A percentile compares a stretch with the other conserved stretches of the same genome.
Conservation (phyloP, 352 stramenopile species). For the Phytophthora ramorum region DNA sequence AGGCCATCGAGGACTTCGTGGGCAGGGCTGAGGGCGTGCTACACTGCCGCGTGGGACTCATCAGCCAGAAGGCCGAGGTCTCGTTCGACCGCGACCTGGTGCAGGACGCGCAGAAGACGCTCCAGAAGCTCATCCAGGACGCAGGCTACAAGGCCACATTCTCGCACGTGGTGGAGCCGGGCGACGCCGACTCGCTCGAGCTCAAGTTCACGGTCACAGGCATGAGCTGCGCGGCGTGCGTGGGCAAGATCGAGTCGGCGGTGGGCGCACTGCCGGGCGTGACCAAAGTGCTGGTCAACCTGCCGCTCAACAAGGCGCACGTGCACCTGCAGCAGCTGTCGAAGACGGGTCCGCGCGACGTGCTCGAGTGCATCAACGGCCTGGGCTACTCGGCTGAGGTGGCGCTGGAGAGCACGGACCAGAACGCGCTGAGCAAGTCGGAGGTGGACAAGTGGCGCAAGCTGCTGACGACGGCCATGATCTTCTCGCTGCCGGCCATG, state of each 20-base stretch:
- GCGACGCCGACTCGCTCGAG: constrained; percentile 81
- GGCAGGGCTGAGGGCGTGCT: constrained; percentile 67
- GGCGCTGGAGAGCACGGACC: constrained; percentile 57
- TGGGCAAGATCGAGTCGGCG: constrained; percentile 70
- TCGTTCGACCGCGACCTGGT: constrained; percentile 80
- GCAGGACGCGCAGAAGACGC: constrained; percentile 47
- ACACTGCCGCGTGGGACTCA: constrained; percentile 83
- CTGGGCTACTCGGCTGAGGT: constrained; percentile 74
- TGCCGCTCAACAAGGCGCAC: constrained; percentile 70
- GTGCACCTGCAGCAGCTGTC: constrained; percentile 86
- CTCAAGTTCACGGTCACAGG: constrained; percentile 80
- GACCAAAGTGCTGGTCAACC: constrained; percentile 70
- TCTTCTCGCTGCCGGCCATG: constrained; percentile 87
- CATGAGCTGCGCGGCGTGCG: constrained; percentile 69
- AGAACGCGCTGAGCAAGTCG: constrained; percentile 69
- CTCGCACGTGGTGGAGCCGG: constrained; percentile 76
- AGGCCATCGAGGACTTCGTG: constrained; percentile 86
- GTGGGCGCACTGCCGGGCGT: constrained; percentile 77
- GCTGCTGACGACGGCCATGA: constrained; percentile 72
- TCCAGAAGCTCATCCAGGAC: constrained; percentile 67
- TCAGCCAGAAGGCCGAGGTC: constrained; percentile 88
- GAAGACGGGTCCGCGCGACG: constrained; percentile 69
- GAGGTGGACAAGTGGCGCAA: constrained; percentile 82
- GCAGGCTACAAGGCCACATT: constrained; percentile 58
- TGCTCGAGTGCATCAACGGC: constrained; percentile 73